Evolutionary conservation across 108 stramenopile species (phyloP).

Genomic region (Fragilariopsis cylindrus): DNA sequence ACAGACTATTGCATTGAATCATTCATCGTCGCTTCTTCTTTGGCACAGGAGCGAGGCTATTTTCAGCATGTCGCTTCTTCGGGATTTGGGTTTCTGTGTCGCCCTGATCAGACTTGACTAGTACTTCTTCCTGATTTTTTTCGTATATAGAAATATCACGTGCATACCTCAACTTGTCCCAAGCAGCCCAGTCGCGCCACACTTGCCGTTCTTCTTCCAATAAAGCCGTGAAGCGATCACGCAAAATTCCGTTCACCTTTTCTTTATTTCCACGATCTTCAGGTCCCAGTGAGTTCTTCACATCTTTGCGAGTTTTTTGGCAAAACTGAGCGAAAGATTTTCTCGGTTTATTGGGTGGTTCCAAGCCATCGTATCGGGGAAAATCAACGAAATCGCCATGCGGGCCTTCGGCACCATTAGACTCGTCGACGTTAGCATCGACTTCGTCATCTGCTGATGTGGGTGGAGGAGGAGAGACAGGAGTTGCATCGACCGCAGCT

Average conservation of each 20-base stretch:
- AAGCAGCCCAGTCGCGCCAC: conserved; percentile 77
- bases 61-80: not conserved
- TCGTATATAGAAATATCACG: conserved; percentile 44
- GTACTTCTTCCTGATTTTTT: not conserved
- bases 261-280: conserved; percentile 72
- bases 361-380: conserved; percentile 77
- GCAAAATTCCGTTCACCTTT: conserved; percentile 63
- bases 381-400: conserved; percentile 70
- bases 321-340: conserved; percentile 88
- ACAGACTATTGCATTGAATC: not conserved
- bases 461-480: not conserved
- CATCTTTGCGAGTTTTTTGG: conserved; percentile 56
- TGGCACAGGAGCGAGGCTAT: conserved; percentile 8
- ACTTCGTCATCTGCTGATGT: conserved; percentile 15
- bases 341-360: conserved; percentile 67
- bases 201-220: conserved; percentile 61
- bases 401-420: conserved; percentile 64
- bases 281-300: conserved; percentile 63
- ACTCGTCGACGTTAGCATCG: conserved; percentile 22
- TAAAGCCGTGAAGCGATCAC: conserved; percentile 66
- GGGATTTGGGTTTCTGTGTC: not conserved
- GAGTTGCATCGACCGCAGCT: not conserved
- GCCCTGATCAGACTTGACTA: not conserved
- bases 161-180: conserved; percentile 74
- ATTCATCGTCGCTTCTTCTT: not conserved